Evolutionary conservation across 2,329 filamentous ascomycete genomes (phyloP), one percentile per base, ranked within the genome.

Genomic region (Pseudogymnoascus verrucosus): DNA sequence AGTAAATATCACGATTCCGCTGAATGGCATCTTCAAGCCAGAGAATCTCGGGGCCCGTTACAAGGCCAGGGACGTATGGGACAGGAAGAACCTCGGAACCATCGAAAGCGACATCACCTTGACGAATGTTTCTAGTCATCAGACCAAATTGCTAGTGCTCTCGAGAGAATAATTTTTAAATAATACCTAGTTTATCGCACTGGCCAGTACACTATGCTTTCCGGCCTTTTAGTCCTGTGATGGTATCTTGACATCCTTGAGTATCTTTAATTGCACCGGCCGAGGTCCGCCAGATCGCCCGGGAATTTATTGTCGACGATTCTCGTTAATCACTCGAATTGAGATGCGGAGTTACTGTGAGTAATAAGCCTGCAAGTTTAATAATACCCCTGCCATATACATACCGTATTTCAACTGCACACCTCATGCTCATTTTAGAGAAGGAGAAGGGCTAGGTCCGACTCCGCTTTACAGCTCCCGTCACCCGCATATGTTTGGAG

Each of bases 21-120:
- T 61, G 61, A 31, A 16, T 21, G 59, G 61, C 16, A 64, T 67
- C n/a, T 44, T 37, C 7, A 59, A 51, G 11, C 39, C 62, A 11
- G 60, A 44, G 44, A 65, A 64, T 44, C 19, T 19, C 19, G 2
- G 40, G 40, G 10, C 16, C 10, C 40, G 40, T 19, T 66, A 61
- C 31, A 63, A 57, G 21, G 47, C 65, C 54, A 65, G 66, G n/a
- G 67, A 68, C 63, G 28, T 67, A 14, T 66, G 64, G 67, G 64
- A 23, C 42, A 62, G 21, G 26, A 63, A 63, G 26, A 36, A 65
- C 51, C 44, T 65, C 11, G 54, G 44, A n/a, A 31, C 44, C 23
- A 57, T 34, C n/a, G 21, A 39, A 19, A 37, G 19, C 2, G 57
- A 54, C 3, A 42, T 67, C n/a, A 66, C 16, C 5, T 42, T 65